Evolutionary conservation across 768 basidiomycete genomes (phyloP), one percentile per base, ranked within the genome.

Genomic region (Wakefieldia striispora): DNA sequence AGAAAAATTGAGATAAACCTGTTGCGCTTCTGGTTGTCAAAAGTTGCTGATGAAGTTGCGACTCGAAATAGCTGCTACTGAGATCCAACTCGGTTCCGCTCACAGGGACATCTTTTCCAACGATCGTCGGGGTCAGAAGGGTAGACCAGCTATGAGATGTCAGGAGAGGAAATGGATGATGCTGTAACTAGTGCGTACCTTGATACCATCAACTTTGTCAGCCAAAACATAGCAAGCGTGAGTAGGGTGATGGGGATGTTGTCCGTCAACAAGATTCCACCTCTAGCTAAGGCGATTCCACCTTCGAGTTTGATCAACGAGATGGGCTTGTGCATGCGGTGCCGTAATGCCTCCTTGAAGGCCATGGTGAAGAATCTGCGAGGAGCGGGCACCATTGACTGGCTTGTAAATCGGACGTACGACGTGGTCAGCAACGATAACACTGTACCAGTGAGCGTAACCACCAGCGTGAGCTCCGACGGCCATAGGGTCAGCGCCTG

Each of bases 71-170:
- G 9, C 9, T 43, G 3, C 45, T 43, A 3, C 14, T 35, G 17
- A 54, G 38, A 26, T 57, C 53, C 0, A 48, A 26, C 40, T 57
- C 56, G 11, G 20, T 36, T 10, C 55, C 55, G 3, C 20, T 40
- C 6, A 38, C 21, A 12, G 13, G 14, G 14, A 44, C 17, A n/a
- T 37, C 6, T 6, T 16, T 19, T 19, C 13, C 16, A 20, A 57
- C 34, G n/a, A 40, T 9, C 5, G 21, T 42, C 20, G 55, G 55
- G 1, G 45, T 40, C n/a, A 57, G 16, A 8, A 57, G 45, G 13
- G 55, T 57, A 33, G 55, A 27, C 52, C 55, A 57, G 16, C 53
- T 54, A n/a, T 20, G 13, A 40, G 19, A 29, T 19, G 10, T 40
- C 13, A 33, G 31, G 2, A 13, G 42, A 23, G 1, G 6, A 6